Conservation (phyloP, 2,329 filamentous ascomycete species). For the Diaporthe amygdali region DNA sequence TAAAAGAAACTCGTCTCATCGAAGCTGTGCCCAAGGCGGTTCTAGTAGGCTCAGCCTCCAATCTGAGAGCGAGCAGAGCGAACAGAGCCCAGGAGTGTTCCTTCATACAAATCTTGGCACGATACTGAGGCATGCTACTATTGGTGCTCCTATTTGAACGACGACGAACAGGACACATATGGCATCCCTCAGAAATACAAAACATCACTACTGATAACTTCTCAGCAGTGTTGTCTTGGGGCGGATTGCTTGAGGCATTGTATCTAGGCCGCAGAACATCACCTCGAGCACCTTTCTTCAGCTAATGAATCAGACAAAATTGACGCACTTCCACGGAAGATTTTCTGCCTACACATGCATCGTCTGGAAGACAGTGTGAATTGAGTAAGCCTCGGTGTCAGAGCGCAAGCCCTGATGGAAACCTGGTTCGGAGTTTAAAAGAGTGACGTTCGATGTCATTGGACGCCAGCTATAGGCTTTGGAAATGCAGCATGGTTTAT, state of each 20-base stretch:
- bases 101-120: not conserved
- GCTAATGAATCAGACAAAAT: not conserved
- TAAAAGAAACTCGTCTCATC: not conserved
- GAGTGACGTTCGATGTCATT: not conserved
- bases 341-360: not conserved
- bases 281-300: too few species aligned
- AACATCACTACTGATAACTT: not conserved
- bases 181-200: not conserved
- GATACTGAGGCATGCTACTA: not conserved
- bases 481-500: not conserved
- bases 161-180: not conserved
- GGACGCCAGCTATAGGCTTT: not conserved
- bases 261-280: not conserved
- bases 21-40: too few species aligned
- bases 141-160: not conserved
- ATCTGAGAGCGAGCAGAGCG: too few species aligned
- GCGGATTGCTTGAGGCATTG: too few species aligned
- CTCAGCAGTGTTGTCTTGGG: not conserved
- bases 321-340: not conserved
- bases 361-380: not conserved
- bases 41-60: not conserved
- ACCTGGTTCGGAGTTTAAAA: constrained; percentile 5
- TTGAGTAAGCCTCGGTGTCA: not conserved
- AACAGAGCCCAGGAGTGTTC: not conserved
- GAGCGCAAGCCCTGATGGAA: not conserved